Evolutionary conservation across 805 yeast species (phyloP), one percentile per base, ranked within the genome.

Genomic region (Torulaspora delbrueckii): DNA sequence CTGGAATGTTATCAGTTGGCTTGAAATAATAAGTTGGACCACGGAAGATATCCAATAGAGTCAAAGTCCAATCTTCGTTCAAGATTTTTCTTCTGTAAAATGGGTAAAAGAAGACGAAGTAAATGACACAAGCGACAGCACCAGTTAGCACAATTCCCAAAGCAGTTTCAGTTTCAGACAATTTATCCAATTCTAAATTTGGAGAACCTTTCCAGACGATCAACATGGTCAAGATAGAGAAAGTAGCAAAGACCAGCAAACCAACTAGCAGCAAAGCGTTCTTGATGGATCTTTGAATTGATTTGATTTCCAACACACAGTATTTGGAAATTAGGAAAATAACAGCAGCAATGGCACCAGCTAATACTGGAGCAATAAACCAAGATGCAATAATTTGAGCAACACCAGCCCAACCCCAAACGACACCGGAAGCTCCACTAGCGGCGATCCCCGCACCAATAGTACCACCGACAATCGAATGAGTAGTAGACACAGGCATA

Each of bases 191-290:
- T 23, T 78, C 67, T 55, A 84, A 73, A 52, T 75, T 74, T 56
- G 90, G 88, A 45, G 90, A 82, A 56, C 89, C 90, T 63, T 84
- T 83, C 86, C 86, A 82, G 31, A 81, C 86, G 60, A 84, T 79
- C 65, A 83, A 74, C 85, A 85, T 82, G 47, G 89, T 81, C 56
- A 84, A 72, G 40, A 83, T 74, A 33, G 81, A 62, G 47, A 81
- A 79, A 19, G 86, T 76, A 31, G 71, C 59, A 53, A 76, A 82
- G 16, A 84, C 83, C 60, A 82, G 73, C 19, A 74, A 42, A 8
- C 89, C 90, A 52, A 80, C 79, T 36, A 79, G 59, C 7, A 71
- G 32, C 52, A 85, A 69, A 3, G 82, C 88, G 52, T 77, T 63
- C 75, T 74, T 42, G 81, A 57, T 25, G 76, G 71, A 48, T 76